A percentile compares a stretch with the other conserved stretches of the same genome.
phyloP scores from a whole-genome alignment of 2,329 filamentous ascomycete genomes.

The Conoideocrella luteorostrata region DNA sequence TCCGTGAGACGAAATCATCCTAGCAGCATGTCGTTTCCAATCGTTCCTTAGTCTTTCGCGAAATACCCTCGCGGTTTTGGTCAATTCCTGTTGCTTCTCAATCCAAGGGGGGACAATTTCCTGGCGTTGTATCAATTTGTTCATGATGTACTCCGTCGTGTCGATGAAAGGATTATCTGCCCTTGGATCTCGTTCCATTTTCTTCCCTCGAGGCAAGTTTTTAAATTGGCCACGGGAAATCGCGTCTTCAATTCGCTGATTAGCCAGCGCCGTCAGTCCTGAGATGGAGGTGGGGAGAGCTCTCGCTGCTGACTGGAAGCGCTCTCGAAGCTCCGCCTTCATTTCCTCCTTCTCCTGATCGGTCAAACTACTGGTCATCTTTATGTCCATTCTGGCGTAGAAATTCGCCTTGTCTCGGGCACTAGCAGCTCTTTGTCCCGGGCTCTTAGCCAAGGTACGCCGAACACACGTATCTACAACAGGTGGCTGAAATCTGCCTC shows the following conservation, averaged over 20 bases:
- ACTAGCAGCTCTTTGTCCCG: conserved; percentile 42
- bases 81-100: conserved; percentile 91
- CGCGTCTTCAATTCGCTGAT: conserved; percentile 87
- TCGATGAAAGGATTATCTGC: conserved; percentile 86
- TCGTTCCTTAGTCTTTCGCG: conserved; percentile 68
- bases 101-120: conserved; percentile 97
- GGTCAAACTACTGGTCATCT: conserved; percentile 47
- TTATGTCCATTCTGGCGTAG: conserved; percentile 44
- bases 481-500: conserved; percentile 39
- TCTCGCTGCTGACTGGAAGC: conserved; percentile 68
- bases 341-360: conserved; percentile 68
- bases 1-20: conserved; percentile 70
- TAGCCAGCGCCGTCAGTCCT: conserved; percentile 76
- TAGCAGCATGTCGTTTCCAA: conserved; percentile 77
- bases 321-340: conserved; percentile 68
- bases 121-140: conserved; percentile 95
- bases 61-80: conserved; percentile 62
- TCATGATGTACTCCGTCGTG: conserved; percentile 96
- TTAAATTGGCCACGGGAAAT: conserved; percentile 86
- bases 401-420: conserved; percentile 52
- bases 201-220: conserved; percentile 74
- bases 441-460: conserved; percentile 28
- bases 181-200: conserved; percentile 72
- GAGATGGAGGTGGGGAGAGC: conserved; percentile 69
- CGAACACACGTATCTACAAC: conserved; percentile 48